These are phyloP conservation scores for Ganoderma meredithae DNA, from an alignment of 1,284 basidiomycete genomes.

Conservation along the genomic window DNA sequence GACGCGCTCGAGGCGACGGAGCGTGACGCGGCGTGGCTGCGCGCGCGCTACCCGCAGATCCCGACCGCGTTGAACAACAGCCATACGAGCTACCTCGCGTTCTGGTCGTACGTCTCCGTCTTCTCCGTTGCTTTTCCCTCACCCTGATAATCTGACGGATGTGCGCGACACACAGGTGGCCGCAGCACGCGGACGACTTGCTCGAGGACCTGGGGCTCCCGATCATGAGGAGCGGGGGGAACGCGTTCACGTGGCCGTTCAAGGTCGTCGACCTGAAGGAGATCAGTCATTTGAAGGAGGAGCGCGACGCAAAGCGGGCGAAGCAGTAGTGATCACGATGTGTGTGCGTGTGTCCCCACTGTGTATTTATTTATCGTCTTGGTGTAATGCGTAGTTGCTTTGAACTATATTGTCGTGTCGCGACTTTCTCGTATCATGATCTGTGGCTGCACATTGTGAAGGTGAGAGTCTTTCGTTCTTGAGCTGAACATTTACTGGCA, in stretches of 20 bases:
- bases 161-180: constrained; percentile 52
- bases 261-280: constrained; percentile 57
- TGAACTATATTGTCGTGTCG: not conserved
- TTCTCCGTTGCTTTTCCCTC: not conserved
- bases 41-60: constrained; percentile 57
- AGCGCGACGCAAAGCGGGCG: constrained; percentile 41
- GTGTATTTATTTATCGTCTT: not conserved
- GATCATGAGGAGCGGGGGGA: constrained; percentile 61
- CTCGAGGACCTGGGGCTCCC: constrained; percentile 64
- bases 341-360: not conserved
- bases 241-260: constrained; percentile 68
- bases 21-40: constrained; percentile 55
- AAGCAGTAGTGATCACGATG: not conserved
- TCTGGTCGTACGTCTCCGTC: constrained; percentile 49
- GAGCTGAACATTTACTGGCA: no score
- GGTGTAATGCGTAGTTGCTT: not conserved
- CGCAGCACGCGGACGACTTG: constrained; percentile 61
- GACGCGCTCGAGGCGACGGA: constrained; percentile 52
- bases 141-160: not conserved
- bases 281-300: constrained; percentile 53
- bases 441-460: no score
- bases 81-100: constrained; percentile 51
- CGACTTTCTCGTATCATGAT: no score
- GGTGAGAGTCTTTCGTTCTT: no score
- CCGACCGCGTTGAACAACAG: constrained; percentile 54